phyloP scores from a whole-genome alignment of 805 yeast species.

The Martiniozyma abietophila region DNA sequence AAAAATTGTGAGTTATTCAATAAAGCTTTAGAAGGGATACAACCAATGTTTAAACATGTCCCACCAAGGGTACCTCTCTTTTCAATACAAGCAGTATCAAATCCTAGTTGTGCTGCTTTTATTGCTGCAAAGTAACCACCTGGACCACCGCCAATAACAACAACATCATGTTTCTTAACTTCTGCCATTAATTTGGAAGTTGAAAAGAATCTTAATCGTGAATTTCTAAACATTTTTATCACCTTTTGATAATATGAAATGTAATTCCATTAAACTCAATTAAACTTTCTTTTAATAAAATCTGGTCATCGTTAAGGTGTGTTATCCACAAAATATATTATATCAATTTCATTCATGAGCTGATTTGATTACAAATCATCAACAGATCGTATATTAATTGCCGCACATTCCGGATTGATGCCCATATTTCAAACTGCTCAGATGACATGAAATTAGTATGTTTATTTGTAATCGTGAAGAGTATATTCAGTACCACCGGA shows the following conservation, averaged over 20 bases:
- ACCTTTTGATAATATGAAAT: background rate
- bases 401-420: too few relatives aligned
- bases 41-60: slow-evolving; percentile 96
- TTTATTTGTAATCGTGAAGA: too few relatives aligned
- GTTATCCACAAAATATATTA: too few relatives aligned
- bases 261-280: too few relatives aligned
- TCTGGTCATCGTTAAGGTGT: too few relatives aligned
- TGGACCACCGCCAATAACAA: slow-evolving; percentile 98
- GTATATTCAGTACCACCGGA: too few relatives aligned
- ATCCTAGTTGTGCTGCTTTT: slow-evolving; percentile 95
- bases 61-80: slow-evolving; percentile 97
- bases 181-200: slow-evolving; percentile 21
- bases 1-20: slow-evolving; percentile 89
- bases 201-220: slow-evolving; percentile 25
- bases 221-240: slow-evolving; percentile 24
- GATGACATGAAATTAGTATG: too few relatives aligned
- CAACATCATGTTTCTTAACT: slow-evolving; percentile 67
- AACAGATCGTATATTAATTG: too few relatives aligned
- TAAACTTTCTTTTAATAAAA: too few relatives aligned
- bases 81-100: slow-evolving; percentile 92
- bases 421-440: too few relatives aligned
- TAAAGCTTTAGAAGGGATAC: slow-evolving; percentile 96
- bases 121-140: slow-evolving; percentile 99
- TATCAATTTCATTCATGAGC: too few relatives aligned
- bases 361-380: too few relatives aligned